phyloP scores from a whole-genome alignment of 2,329 filamentous ascomycete genomes.

The Epichloe sibirici region DNA sequence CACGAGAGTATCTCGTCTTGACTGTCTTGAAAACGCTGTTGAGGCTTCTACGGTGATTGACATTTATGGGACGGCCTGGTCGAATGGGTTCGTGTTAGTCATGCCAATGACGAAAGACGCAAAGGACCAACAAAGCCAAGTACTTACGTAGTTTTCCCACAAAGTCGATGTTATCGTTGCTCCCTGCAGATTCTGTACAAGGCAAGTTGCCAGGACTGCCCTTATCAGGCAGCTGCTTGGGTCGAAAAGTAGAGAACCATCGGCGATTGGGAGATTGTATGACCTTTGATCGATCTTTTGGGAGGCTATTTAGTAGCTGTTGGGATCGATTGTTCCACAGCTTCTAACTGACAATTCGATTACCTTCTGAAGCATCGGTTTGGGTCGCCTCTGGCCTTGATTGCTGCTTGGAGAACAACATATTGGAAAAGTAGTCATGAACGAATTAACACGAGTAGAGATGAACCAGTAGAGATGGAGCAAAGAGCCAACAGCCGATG shows the following conservation, averaged over 20 bases:
- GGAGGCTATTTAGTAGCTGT: slow-evolving; percentile 2
- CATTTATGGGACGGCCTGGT: slow-evolving; percentile 1
- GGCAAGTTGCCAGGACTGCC: neutral
- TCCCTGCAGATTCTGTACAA: neutral
- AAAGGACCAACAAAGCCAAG: neutral
- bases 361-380: slow-evolving; percentile 2
- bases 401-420: slow-evolving; percentile 12
- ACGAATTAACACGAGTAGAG: slow-evolving; percentile 1
- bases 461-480: slow-evolving; percentile 4
- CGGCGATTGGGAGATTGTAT: slow-evolving; percentile 4
- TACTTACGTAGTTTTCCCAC: neutral
- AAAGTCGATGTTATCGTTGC: neutral
- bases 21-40: slow-evolving; percentile 18
- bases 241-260: slow-evolving; percentile 12
- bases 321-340: slow-evolving; percentile 15
- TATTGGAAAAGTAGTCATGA: slow-evolving; percentile 10
- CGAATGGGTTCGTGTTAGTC: neutral
- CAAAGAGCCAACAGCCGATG: slow-evolving; percentile 3
- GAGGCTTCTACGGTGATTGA: slow-evolving; percentile 16
- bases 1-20: slow-evolving; percentile 15
- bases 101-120: no score
- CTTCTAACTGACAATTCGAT: slow-evolving; percentile 14
- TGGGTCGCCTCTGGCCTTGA: slow-evolving; percentile 6
- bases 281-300: slow-evolving; percentile 2
- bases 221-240: slow-evolving; percentile 1